Evolutionary conservation across 164 flowering plant genomes (phyloP), one percentile per base, ranked within the genome.

Genomic region (Umbilicus rupestris): DNA sequence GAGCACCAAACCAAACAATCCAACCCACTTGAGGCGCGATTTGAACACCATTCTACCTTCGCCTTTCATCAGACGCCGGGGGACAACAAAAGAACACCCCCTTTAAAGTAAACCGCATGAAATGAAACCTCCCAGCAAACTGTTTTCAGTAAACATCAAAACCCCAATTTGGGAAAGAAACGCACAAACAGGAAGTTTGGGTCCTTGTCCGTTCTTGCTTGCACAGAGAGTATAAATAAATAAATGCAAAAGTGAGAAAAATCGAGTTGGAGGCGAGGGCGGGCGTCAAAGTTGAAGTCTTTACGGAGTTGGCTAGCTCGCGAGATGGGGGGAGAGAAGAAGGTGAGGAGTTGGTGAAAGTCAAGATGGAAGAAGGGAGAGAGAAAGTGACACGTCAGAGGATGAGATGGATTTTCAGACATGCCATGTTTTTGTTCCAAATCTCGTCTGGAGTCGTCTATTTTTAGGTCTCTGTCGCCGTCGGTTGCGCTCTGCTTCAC

Each of bases 1-100:
- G 16, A 94, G 82, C 52, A 84, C 79, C 22, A 94, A 78, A 9
- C 97, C 96, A 70, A 84, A 60, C 35, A 94, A 74, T 55, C 83
- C 97, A 69, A 84, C 79, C 89, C 91, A 85, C 78, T 85, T 94
- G 78, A 89, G 70, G 73, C 66, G 85, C 3, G 97, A 88, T 76
- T 80, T 90, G 41, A 84, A 63, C 30, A 82, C 72, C 84, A 82
- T 77, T 70, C 83, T 86, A 24, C 76, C 84, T 72, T 84, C 89
- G 31, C 80, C 85, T 75, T 81, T 81, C 60, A 55, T 55, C 33
- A 11, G 17, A n/a, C n/a, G n/a, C n/a, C n/a, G n/a, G n/a, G n/a
- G n/a, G n/a, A n/a, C n/a, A n/a, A n/a, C n/a, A n/a, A n/a, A n/a
- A n/a, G n/a, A n/a, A n/a, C n/a, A n/a, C n/a, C n/a, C n/a, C n/a